A percentile compares a stretch with the other conserved stretches of the same genome.
Evolutionary conservation across 495 filamentous ascomycete genomes (phyloP).

Genomic region (Bathelium albidoporum): DNA sequence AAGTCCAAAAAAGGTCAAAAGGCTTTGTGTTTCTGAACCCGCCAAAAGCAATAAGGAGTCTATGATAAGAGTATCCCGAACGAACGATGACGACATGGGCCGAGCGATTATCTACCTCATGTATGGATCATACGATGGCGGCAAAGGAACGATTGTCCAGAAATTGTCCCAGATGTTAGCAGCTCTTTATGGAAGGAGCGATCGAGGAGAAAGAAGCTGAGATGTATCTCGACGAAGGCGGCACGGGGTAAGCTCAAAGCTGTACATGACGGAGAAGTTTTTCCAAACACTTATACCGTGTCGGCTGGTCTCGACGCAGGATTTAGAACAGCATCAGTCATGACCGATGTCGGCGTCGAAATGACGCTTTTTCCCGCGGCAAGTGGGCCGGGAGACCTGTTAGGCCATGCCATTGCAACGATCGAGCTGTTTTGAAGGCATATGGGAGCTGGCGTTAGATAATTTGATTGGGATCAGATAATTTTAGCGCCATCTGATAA

Average conservation of each 20-base stretch:
- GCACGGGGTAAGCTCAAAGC: not conserved
- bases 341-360: not conserved
- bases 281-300: not conserved
- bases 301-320: not conserved
- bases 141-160: not conserved
- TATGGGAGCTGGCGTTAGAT: not conserved
- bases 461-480: constrained; percentile 3
- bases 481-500: constrained; percentile 5
- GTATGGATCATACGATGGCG: not conserved
- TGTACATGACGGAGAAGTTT: not conserved
- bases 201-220: too few relatives aligned
- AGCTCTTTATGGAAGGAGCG: not conserved
- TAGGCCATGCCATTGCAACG: not conserved
- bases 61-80: not conserved
- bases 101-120: not conserved
- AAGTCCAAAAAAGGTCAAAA: not conserved
- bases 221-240: not conserved
- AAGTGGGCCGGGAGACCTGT: not conserved
- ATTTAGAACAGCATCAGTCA: not conserved
- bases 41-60: not conserved
- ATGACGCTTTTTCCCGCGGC: not conserved
- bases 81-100: not conserved
- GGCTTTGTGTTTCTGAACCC: too few relatives aligned
- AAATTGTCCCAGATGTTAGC: not conserved
- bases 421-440: not conserved